phyloP scores from a whole-genome alignment of 2,329 filamentous ascomycete genomes.

The Septoria linicola region DNA sequence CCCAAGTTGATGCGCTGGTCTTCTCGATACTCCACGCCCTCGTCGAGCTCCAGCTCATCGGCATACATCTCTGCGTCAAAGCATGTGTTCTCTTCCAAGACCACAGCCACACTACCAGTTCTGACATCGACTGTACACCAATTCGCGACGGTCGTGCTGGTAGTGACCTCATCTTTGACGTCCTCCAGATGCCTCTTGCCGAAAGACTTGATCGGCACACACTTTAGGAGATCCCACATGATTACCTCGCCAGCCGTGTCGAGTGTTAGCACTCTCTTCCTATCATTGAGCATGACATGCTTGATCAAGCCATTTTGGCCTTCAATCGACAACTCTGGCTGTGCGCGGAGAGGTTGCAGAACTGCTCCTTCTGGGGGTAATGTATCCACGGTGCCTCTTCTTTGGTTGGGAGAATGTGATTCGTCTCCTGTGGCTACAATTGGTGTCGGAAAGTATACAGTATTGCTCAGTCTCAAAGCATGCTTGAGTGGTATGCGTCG shows the following conservation, averaged over 20 bases:
- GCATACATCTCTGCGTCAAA: constrained; percentile 98
- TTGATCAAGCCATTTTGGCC: constrained; percentile 95
- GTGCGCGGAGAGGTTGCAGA: constrained; percentile 41
- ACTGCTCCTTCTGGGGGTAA: constrained; percentile 29
- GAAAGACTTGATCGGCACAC: constrained; percentile 83
- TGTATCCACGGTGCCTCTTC: constrained; percentile 58
- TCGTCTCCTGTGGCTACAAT: constrained; percentile 42
- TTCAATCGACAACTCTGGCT: constrained; percentile 66
- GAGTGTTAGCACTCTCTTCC: constrained; percentile 81
- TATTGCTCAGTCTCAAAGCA: constrained; percentile 79
- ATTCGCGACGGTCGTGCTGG: constrained; percentile 81
- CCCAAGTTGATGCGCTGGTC: constrained; percentile 96
- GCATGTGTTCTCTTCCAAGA: constrained; percentile 90
- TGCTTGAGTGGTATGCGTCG: constrained; percentile 74
- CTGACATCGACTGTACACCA: constrained; percentile 96
- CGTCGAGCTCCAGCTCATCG: constrained; percentile 75
- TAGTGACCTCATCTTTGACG: constrained; percentile 83
- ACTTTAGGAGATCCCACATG: constrained; percentile 90
- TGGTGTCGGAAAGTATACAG: constrained; percentile 67
- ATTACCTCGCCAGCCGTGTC: constrained; percentile 95
- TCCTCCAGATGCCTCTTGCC: constrained; percentile 93
- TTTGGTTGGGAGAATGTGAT: constrained; percentile 35
- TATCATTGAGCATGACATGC: constrained; percentile 85
- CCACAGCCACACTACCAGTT: constrained; percentile 85
- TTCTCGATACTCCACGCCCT: constrained; percentile 78